Percentiles rank a stretch among this genome's conserved stretches.
Conservation (phyloP, 2,329 filamentous ascomycete species). For the Penicillium sp. region DNA sequence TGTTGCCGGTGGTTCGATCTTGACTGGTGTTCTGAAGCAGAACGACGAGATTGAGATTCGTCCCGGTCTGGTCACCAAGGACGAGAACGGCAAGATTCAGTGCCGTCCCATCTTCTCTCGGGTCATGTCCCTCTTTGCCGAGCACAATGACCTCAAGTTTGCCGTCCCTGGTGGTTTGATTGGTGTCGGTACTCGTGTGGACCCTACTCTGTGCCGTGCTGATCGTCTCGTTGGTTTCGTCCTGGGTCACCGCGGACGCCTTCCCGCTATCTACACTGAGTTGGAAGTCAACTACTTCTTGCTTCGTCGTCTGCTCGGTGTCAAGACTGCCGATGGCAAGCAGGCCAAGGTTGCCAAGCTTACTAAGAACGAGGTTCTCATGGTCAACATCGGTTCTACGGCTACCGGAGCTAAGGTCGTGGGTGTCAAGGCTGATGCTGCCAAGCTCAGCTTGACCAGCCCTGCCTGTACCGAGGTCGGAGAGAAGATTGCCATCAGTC, state of each 20-base stretch:
- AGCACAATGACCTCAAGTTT: slow-evolving; percentile 97
- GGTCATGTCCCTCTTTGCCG: slow-evolving; percentile 89
- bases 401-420: slow-evolving; percentile 95
- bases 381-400: slow-evolving; percentile 98
- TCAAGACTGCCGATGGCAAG: slow-evolving; percentile 95
- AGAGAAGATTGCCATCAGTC: slow-evolving; percentile 91
- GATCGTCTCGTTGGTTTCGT: slow-evolving; percentile 98
- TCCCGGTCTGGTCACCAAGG: slow-evolving; percentile 94
- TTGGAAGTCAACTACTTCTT: slow-evolving; percentile 99
- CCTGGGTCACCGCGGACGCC: slow-evolving; percentile 80
- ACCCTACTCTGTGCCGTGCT: slow-evolving; percentile 94
- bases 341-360: slow-evolving; percentile 98
- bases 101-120: slow-evolving; percentile 96
- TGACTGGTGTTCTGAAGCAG: slow-evolving; percentile 92
- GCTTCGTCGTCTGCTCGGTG: slow-evolving; percentile 83
- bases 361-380: slow-evolving; percentile 95
- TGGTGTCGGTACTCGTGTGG: slow-evolving; percentile 93
- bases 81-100: slow-evolving; percentile 84
- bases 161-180: slow-evolving; percentile 95
- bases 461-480: slow-evolving; percentile 94
- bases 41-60: slow-evolving; percentile 98
- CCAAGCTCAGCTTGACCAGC: slow-evolving; percentile 83
- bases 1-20: slow-evolving; percentile 92
- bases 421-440: slow-evolving; percentile 93
- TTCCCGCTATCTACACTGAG: slow-evolving; percentile 95